A percentile compares a stretch with the other conserved stretches of the same genome.
These are phyloP conservation scores for Musa beccarii DNA, from an alignment of 176 grass and related monocot genomes.

Conservation along the genomic window DNA sequence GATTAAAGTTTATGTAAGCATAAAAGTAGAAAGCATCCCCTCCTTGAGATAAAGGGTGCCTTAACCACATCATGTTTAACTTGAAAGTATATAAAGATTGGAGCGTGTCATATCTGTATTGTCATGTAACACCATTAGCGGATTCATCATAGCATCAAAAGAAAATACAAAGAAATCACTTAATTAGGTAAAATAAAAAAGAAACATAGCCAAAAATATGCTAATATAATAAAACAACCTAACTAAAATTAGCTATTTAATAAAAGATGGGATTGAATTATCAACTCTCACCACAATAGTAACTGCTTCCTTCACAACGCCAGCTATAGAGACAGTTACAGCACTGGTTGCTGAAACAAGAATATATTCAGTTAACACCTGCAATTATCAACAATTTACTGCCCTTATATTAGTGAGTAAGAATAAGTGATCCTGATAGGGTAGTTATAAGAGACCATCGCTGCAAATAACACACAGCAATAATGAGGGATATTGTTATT, in stretches of 20 bases:
- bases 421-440: background rate
- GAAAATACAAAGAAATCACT: background rate
- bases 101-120: too few relatives aligned
- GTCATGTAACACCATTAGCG: too few relatives aligned
- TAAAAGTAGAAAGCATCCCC: too few relatives aligned
- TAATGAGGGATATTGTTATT: background rate
- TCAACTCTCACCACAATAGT: conserved; percentile 74
- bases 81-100: too few relatives aligned
- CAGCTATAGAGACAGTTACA: conserved; percentile 94
- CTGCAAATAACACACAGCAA: background rate
- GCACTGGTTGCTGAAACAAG: conserved; percentile 99
- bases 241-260: background rate
- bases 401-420: background rate
- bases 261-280: background rate
- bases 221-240: too few relatives aligned
- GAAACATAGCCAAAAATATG: background rate
- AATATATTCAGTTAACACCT: conserved; percentile 98
- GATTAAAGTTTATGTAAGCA: too few relatives aligned
- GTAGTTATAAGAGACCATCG: background rate
- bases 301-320: conserved; percentile 98
- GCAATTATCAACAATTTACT: conserved; percentile 22
- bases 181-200: background rate
- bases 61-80: too few relatives aligned
- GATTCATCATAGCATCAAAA: background rate
- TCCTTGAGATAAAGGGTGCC: too few relatives aligned